phyloP scores from a whole-genome alignment of 768 basidiomycete genomes.

The Amanita polypyramis region DNA sequence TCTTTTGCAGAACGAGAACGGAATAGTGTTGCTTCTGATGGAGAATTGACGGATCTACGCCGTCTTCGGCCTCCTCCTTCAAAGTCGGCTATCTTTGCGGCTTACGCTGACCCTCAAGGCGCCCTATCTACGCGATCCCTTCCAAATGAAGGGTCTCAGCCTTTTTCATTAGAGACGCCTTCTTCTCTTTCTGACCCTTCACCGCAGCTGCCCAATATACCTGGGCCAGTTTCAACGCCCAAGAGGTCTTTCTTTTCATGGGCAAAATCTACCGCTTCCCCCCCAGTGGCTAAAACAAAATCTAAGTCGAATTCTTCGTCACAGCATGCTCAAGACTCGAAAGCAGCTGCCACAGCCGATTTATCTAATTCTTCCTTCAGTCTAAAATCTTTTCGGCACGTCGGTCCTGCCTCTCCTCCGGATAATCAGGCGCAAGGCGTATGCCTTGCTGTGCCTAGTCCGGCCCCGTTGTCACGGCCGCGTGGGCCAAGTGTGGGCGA shows the following conservation, averaged over 20 bases:
- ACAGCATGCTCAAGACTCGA: background rate
- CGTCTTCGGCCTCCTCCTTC: constrained; percentile 47
- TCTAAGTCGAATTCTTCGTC: constrained; percentile 1
- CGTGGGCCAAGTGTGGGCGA: constrained; percentile 51
- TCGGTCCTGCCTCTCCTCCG: constrained; percentile 24
- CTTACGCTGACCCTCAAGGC: constrained; percentile 39
- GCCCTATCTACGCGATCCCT: constrained; percentile 57
- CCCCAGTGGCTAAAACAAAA: background rate
- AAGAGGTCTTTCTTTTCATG: constrained; percentile 23
- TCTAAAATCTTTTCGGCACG: constrained; percentile 64
- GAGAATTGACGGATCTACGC: constrained; percentile 29
- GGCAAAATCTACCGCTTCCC: constrained; percentile 21
- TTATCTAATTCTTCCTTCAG: constrained; percentile 43
- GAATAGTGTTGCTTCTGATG: constrained; percentile 32
- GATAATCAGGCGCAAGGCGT: constrained; percentile 17
- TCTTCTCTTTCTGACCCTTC: constrained; percentile 23
- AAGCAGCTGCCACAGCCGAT: constrained; percentile 6
- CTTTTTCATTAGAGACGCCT: constrained; percentile 21
- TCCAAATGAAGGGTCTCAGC: constrained; percentile 25
- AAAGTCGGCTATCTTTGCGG: constrained; percentile 54
- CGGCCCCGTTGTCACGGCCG: constrained; percentile 47
- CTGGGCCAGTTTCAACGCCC: constrained; percentile 11
- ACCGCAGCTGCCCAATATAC: background rate
- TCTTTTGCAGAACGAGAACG: constrained; percentile 15
- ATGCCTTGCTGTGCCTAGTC: constrained; percentile 27